Conservation (phyloP, 2,329 filamentous ascomycete species). For the Sporothrix curviconia region DNA sequence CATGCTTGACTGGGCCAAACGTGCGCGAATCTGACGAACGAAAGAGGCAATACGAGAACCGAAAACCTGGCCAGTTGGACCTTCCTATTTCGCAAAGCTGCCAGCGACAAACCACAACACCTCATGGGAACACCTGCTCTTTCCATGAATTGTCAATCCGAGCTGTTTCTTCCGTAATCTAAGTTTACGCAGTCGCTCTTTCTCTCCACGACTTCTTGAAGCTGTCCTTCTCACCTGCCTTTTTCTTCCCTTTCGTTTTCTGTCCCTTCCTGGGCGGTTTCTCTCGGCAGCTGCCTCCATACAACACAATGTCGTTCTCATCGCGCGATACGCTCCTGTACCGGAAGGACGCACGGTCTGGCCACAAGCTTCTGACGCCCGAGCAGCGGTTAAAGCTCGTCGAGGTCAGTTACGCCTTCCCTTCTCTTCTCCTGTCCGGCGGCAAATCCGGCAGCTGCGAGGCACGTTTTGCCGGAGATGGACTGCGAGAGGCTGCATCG, state of each 20-base stretch:
- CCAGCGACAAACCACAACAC: background rate
- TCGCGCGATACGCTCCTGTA: conserved; percentile 36
- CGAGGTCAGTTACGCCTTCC: conserved; percentile 30
- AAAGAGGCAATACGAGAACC: background rate
- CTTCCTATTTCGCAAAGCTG: background rate
- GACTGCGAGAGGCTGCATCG: too few species aligned
- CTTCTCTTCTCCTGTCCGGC: background rate
- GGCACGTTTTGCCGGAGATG: background rate
- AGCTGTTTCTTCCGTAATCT: too few species aligned
- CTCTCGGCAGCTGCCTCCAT: background rate
- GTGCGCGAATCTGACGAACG: background rate
- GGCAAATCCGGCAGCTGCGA: background rate
- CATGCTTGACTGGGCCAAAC: conserved; percentile 5
- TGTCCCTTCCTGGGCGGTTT: background rate
- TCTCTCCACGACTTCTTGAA: too few species aligned
- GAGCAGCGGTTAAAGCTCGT: conserved; percentile 40
- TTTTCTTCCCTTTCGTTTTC: background rate
- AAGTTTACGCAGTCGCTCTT: too few species aligned
- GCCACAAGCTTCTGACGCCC: conserved; percentile 35
- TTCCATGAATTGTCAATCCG: background rate
- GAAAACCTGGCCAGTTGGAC: conserved; percentile 11
- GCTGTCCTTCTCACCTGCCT: background rate
- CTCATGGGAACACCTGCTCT: conserved; percentile 11
- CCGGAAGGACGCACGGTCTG: conserved; percentile 38
- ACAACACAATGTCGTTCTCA: conserved; percentile 31